Base-by-base conservation (phyloP, 164 flowering plant species). In the Amborella trichopoda region DNA sequence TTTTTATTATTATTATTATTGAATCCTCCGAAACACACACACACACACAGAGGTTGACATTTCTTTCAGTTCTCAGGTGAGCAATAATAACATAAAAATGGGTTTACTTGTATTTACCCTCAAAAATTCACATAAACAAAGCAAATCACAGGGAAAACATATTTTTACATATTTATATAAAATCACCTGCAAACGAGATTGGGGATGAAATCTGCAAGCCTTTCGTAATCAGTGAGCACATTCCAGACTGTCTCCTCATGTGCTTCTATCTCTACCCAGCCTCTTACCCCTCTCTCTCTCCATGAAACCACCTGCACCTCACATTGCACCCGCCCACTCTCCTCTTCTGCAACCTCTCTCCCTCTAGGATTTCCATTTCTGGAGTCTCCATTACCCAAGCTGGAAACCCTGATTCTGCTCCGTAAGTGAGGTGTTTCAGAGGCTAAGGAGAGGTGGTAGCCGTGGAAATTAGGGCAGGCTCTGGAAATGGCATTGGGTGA, bases 231-330 rank as follows among this genome's bases (percentile, higher is more conserved):
- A 11, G 95, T 90, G 45, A 90, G 70, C 49, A 80, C 79, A 30
- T 67, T 59, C 97, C 97, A 90, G 14, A 90, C 83, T 0, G 91
- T 73, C 2, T 75, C 73, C n/a, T 73, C 44, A 47, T 77, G 91
- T 0, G 94, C 77, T 40, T 68, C 45, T 3, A 90, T 91, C 13
- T 36, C 45, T 2, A 75, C 61, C 34, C 77, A 76, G 12, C 73
- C 95, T 47, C 55, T 71, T 26, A 90, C 70, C 59, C 82, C 65
- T 30, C 97, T 65, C 46, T 90, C 97, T 62, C 95, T 59, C 97
- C 97, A 90, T 1, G 97, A 90, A n/a, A 85, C 59, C 44, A 83
- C 94, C 18, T 90, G 86, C 24, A 90, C 91, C 45, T 78, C 86
- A 42, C 94, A 90, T 28, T 67, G 60, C 40, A 81, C 93, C 58